Evolutionary conservation across 345 rosid genomes (phyloP), one percentile per base, ranked within the genome.

Genomic region (Salix brachista): DNA sequence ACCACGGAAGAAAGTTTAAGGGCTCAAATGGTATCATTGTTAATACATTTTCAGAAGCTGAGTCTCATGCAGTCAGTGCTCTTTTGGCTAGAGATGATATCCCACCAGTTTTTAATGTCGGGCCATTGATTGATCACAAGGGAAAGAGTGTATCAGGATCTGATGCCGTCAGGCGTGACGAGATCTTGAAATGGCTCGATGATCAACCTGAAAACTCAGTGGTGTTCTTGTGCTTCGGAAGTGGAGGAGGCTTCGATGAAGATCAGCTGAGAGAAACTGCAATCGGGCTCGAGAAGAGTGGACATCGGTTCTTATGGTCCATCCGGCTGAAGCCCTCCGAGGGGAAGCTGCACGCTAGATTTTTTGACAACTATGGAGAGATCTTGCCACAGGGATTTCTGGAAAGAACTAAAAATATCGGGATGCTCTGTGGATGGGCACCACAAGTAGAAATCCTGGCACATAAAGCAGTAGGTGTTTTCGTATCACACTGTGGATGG

Each of bases 401-500:
- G 2, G 72, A 86, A 1, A 79, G 87, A n/a, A 86, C 88, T 50
- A 76, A 76, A 1, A 65, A 66, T 69, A 62, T 65, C 0, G 91
- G 91, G 2, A 79, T 70, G 72, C 72, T 86, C 0, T 80, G 82
- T 6, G 86, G 93, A 12, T 84, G 91, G 91, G 93, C 89, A 10
- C 90, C 90, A 16, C 91, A 90, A 25, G 82, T 56, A 5, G 79
- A 75, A 0, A 18, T 90, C 0, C n/a, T 90, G 9, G 87, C 74
- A 3, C 88, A 85, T 70, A 71, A 69, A 2, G 85, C 90, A 0
- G 48, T 86, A 0, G 91, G 90, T 13, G 94, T 93, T 8, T 92
- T 90, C 14, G 91, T 88, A 54, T 86, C 92, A 16, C 92, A 90
- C 34, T 89, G 94, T n/a, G 91, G 91, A 8, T 90, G 92, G 94